Evolutionary conservation across 1,139 yeast genomes (phyloP).

Genomic region (Kurtzmaniella quercitrusa): DNA sequence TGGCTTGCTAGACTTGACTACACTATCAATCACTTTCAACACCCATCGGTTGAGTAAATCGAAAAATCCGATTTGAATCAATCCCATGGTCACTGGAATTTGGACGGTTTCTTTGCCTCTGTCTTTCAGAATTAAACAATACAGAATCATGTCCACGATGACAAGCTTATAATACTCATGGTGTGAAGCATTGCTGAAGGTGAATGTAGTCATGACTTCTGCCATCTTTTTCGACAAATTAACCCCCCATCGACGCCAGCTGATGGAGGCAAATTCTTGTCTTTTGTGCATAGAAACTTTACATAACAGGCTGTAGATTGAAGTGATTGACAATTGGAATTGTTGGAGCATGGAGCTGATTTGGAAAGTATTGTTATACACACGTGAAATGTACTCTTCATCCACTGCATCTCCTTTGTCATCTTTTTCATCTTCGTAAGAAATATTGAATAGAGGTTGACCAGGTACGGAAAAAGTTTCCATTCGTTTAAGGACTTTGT

Average conservation of each 20-base stretch:
- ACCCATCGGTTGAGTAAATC: constrained; percentile 15
- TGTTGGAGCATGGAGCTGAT: constrained; percentile 48
- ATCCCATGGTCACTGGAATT: constrained; percentile 44
- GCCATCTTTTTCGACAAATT: constrained; percentile 37
- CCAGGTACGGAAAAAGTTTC: constrained; percentile 14
- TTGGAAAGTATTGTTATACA: constrained; percentile 58
- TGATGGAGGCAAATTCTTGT: constrained; percentile 32
- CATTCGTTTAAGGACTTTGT: constrained; percentile 43
- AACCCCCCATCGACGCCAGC: constrained; percentile 37
- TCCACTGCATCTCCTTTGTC: neutral
- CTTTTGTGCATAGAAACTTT: constrained; percentile 42
- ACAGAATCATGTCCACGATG: constrained; percentile 25
- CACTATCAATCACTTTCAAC: constrained; percentile 14
- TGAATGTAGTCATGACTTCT: constrained; percentile 20
- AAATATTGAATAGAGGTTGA: neutral
- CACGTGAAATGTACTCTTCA: constrained; percentile 22
- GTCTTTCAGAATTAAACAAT: constrained; percentile 25
- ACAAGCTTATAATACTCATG: constrained; percentile 17
- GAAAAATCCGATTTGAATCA: constrained; percentile 47
- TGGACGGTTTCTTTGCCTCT: constrained; percentile 28
- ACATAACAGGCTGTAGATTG: constrained; percentile 35
- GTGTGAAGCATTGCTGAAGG: constrained; percentile 20
- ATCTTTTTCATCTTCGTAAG: neutral
- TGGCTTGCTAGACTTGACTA: constrained; percentile 25
- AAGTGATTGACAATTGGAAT: constrained; percentile 46